Conservation (phyloP, 192 early-diverging fungal genomes). For the Mortierella antarctica region DNA sequence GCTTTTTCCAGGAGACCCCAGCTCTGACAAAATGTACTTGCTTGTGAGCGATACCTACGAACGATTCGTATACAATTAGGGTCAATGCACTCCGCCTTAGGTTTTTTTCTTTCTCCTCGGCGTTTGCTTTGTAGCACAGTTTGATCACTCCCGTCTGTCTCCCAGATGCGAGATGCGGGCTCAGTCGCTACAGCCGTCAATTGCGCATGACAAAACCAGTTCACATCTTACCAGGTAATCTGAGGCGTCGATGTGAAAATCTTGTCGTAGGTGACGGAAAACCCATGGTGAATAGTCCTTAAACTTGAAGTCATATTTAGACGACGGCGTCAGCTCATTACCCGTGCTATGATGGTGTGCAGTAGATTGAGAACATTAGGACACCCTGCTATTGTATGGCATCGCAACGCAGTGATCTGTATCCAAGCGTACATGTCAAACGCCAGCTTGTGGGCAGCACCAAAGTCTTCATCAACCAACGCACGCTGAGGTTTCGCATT, state of each 20-base stretch:
- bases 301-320: constrained; percentile 98
- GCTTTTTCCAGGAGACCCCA: constrained; percentile 94
- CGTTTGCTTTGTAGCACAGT: no score
- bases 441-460: constrained; percentile 90
- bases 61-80: not conserved
- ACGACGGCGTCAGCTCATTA: constrained; percentile 93
- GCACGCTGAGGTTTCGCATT: constrained; percentile 85
- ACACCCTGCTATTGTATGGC: no score
- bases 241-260: constrained; percentile 88
- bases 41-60: constrained; percentile 87
- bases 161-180: no score
- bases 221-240: constrained; percentile 84
- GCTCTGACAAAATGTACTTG: constrained; percentile 96
- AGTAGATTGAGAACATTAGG: no score
- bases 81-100: no score
- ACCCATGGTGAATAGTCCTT: constrained; percentile 99
- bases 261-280: constrained; percentile 89
- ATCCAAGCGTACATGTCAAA: constrained; percentile 84
- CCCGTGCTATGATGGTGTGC: constrained; percentile 67
- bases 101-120: no score
- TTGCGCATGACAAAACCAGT: no score
- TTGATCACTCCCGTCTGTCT: no score
- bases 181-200: no score
- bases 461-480: constrained; percentile 84
- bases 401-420: no score